These are phyloP conservation scores for Seminavis robusta DNA, from an alignment of 108 stramenopile species.

Conservation along the genomic window DNA sequence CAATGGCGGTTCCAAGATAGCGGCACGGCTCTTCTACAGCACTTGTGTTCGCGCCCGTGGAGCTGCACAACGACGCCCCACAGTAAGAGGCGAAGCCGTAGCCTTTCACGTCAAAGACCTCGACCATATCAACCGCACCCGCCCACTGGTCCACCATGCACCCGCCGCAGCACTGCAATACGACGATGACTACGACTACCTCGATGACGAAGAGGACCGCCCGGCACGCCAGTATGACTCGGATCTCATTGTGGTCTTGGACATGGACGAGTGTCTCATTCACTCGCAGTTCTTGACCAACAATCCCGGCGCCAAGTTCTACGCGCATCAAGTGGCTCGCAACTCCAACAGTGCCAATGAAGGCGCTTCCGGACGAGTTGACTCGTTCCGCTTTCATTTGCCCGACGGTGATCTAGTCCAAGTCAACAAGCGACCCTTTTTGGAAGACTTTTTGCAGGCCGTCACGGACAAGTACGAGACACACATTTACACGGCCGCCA, in stretches of 20 bases:
- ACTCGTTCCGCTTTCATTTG: constrained; percentile 64
- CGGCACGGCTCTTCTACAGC: no score
- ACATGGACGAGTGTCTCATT: constrained; percentile 98
- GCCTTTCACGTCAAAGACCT: constrained; percentile 35
- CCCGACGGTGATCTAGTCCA: constrained; percentile 87
- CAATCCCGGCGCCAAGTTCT: constrained; percentile 30
- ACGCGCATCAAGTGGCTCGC: constrained; percentile 39
- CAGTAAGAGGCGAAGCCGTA: constrained; percentile 31
- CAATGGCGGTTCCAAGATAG: no score
- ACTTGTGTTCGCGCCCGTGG: no score
- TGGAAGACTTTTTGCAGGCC: constrained; percentile 83
- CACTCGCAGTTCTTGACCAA: constrained; percentile 89
- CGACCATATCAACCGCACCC: constrained; percentile 1
- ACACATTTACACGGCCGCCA: constrained; percentile 96
- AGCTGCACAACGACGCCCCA: constrained; percentile 22
- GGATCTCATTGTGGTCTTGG: constrained; percentile 91
- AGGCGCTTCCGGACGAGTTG: constrained; percentile 27
- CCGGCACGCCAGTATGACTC: constrained; percentile 46
- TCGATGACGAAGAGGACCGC: neutral
- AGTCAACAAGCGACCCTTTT: constrained; percentile 92
- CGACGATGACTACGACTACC: no score
- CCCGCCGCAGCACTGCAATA: neutral
- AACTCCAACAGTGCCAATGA: constrained; percentile 45
- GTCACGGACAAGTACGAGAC: constrained; percentile 84
- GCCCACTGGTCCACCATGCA: neutral